phyloP scores from a whole-genome alignment of 371 early-diverging fungal species.

The Synchytrium microbalum region DNA sequence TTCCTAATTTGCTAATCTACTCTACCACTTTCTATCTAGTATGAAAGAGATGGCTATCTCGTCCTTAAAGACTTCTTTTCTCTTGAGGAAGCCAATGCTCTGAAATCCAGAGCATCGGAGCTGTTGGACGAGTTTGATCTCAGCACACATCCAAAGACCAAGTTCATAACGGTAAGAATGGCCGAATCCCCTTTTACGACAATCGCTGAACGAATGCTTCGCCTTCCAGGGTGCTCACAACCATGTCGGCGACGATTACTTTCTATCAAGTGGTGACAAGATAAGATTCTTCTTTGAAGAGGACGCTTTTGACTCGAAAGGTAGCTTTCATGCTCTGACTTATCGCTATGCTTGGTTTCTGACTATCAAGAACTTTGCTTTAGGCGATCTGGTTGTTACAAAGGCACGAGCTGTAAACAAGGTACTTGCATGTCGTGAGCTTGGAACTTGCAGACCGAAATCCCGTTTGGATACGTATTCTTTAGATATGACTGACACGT shows the following conservation, averaged over 20 bases:
- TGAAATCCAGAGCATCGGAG: slow-evolving; percentile 48
- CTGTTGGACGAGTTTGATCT: slow-evolving; percentile 58
- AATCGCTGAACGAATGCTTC: background rate
- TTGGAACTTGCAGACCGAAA: too few relatives aligned
- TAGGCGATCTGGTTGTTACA: slow-evolving; percentile 45
- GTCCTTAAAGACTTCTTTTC: slow-evolving; percentile 64
- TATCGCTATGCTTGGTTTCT: background rate
- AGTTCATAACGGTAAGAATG: slow-evolving; percentile 62
- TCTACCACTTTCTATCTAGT: slow-evolving; percentile 20
- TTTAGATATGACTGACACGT: too few relatives aligned
- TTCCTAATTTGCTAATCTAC: too few relatives aligned
- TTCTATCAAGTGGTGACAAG: slow-evolving; percentile 75
- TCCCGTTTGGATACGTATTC: too few relatives aligned
- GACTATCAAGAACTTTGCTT: background rate
- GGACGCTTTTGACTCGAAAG: slow-evolving; percentile 59
- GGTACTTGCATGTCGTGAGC: slow-evolving; percentile 92
- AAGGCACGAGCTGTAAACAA: slow-evolving; percentile 75
- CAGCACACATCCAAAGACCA: slow-evolving; percentile 69
- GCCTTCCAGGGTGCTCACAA: slow-evolving; percentile 18
- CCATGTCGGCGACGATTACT: slow-evolving; percentile 84
- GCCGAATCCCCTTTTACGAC: slow-evolving; percentile 13
- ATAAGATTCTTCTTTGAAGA: slow-evolving; percentile 83
- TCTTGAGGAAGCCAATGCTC: slow-evolving; percentile 33
- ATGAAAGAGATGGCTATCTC: slow-evolving; percentile 50
- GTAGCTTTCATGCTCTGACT: slow-evolving; percentile 13